Base-by-base conservation (phyloP, 371 early-diverging fungal species). In the Mucor velutinosus region DNA sequence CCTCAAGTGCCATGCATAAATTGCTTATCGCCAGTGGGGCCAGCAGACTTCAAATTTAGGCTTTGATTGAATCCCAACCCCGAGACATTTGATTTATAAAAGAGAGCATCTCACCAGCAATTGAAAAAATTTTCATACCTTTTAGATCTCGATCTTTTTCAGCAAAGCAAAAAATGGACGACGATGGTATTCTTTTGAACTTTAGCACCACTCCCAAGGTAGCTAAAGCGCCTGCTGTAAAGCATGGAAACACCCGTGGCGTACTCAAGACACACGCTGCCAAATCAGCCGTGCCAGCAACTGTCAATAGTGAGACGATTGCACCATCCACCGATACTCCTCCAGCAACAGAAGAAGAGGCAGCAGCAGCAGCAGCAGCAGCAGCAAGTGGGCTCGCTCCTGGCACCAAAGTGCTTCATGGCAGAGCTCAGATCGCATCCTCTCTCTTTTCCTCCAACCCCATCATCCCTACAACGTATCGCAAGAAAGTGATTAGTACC, bases 101-200 rank as follows among this genome's bases (percentile, higher is more conserved):
- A 41, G 17, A 41, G 41, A 17, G 11, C 47, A 47, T 47, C 33
- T 12, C 19, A 17, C 17, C 41, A 11, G 23, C 45, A 8, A 27
- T 15, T 55, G 30, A 57, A 57, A 53, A 57, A 57, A 19, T 57
- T 57, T 57, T 33, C n/a, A 57, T 57, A 30, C 21, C 33, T 57
- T 57, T 58, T 33, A 45, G 60, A 60, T 60, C 45, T 60, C 45
- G 58, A 64, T 64, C 58, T 43, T 29, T 55, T 64, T 39, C 10
- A 33, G n/a, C 12, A 53, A 30, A n/a, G 7, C 32, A 47, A 21
- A 64, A 57, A 57, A 83, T 83, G 83, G 89, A 86, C 65, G 89
- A 88, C 76, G 93, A 90, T 70, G 89, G 91, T 10, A 72, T 92
- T 49, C 75, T 91, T 58, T 75, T 93, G 45, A 92, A 93, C 78